phyloP scores from a whole-genome alignment of 495 filamentous ascomycete species.

The Aspergillus sparsus region DNA sequence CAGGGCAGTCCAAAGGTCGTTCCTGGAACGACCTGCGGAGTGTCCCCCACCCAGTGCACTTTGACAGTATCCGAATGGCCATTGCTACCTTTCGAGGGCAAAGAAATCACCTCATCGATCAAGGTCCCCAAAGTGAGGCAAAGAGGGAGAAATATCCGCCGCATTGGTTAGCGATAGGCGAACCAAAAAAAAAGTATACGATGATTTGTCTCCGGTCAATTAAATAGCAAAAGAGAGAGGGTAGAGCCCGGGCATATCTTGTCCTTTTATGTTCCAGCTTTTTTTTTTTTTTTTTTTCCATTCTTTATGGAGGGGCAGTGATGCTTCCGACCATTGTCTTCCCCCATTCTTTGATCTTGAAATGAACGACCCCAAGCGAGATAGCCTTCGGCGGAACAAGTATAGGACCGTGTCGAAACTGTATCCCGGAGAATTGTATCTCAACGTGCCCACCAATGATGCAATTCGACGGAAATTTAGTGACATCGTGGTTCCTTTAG shows the following conservation, averaged over 20 bases:
- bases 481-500: not conserved
- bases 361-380: not conserved
- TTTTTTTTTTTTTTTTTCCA: too few relatives aligned
- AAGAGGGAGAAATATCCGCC: not conserved
- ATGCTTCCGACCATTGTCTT: too few relatives aligned
- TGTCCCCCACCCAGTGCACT: slow-evolving; percentile 42
- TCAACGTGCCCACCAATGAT: slow-evolving; percentile 1
- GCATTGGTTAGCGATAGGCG: not conserved
- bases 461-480: slow-evolving; percentile 4
- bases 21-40: slow-evolving; percentile 32
- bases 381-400: not conserved
- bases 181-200: not conserved
- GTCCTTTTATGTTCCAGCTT: too few relatives aligned
- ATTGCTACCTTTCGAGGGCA: not conserved
- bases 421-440: not conserved
- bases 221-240: too few relatives aligned
- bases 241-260: too few relatives aligned
- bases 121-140: not conserved
- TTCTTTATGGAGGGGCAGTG: too few relatives aligned
- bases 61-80: slow-evolving; percentile 8
- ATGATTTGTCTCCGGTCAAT: too few relatives aligned
- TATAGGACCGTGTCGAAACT: not conserved
- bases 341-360: too few relatives aligned
- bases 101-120: not conserved
- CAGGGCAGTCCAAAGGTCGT: slow-evolving; percentile 48